A percentile compares a stretch with the other conserved stretches of the same genome.
Evolutionary conservation across 345 rosid genomes (phyloP).

Genomic region (Lepidium sativum): DNA sequence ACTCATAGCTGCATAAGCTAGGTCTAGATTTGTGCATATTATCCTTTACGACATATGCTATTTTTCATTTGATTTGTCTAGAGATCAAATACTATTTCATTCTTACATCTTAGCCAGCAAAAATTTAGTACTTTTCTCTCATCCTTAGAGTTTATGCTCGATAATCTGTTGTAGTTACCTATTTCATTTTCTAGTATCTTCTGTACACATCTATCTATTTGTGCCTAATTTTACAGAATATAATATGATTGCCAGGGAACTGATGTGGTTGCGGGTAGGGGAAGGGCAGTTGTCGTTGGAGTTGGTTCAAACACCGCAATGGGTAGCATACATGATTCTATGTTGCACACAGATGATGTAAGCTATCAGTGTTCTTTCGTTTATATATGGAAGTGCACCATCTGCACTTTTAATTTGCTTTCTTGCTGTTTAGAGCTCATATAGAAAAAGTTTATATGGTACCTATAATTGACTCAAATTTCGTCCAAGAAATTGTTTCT

Average conservation of each 20-base stretch:
- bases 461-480: background rate
- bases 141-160: background rate
- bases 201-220: background rate
- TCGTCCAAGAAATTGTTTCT: background rate
- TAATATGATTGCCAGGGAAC: conserved; percentile 73
- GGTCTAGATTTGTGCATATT: background rate
- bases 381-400: conserved; percentile 3
- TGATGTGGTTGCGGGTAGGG: conserved; percentile 83
- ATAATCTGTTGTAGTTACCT: background rate
- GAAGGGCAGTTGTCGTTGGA: conserved; percentile 91
- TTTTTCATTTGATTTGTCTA: background rate
- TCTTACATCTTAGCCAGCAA: background rate
- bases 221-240: background rate
- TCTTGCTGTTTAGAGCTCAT: background rate
- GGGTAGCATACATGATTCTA: conserved; percentile 97
- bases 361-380: conserved; percentile 19
- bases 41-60: background rate
- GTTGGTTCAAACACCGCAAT: conserved; percentile 96
- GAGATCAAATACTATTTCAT: background rate
- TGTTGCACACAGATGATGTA: conserved; percentile 92
- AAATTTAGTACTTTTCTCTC: background rate
- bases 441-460: background rate
- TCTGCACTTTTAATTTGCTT: background rate
- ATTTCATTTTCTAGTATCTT: background rate
- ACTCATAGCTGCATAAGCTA: conserved; percentile 17